Evolutionary conservation across 192 early-diverging fungal genomes (phyloP).

Genomic region (Gaertneriomyces sp.): DNA sequence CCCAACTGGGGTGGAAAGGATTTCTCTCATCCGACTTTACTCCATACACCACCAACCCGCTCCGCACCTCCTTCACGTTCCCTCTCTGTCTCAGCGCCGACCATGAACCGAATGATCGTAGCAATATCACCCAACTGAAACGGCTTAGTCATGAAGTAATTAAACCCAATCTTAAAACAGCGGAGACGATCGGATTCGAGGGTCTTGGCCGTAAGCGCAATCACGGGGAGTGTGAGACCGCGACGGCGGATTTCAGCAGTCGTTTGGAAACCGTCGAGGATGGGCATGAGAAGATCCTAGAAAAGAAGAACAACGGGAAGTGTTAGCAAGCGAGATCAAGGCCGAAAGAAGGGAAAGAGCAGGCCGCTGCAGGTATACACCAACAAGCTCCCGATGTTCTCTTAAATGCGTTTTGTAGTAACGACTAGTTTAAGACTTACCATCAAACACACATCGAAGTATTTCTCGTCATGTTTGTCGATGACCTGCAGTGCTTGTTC

Average conservation of each 20-base stretch:
- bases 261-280: slow-evolving; percentile 39
- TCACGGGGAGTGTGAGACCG: slow-evolving; percentile 30
- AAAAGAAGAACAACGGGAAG: slow-evolving; percentile 2
- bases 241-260: slow-evolving; percentile 26
- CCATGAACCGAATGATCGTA: slow-evolving; percentile 29
- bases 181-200: slow-evolving; percentile 31
- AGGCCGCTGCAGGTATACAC: too few species aligned
- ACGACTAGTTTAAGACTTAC: slow-evolving; percentile 15
- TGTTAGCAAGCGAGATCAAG: too few species aligned
- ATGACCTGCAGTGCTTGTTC: slow-evolving; percentile 27
- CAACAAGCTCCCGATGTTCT: too few species aligned
- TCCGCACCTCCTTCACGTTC: slow-evolving; percentile 7
- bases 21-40: too few species aligned
- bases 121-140: slow-evolving; percentile 31
- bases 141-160: slow-evolving; percentile 38
- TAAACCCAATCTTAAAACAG: slow-evolving; percentile 35
- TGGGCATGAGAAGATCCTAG: slow-evolving; percentile 37
- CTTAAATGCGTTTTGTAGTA: too few species aligned
- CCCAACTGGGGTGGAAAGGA: too few species aligned
- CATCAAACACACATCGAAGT: slow-evolving; percentile 32
- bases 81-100: slow-evolving; percentile 28
- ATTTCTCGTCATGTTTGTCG: slow-evolving; percentile 21
- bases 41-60: too few species aligned
- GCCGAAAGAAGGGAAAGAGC: too few species aligned
- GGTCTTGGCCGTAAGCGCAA: slow-evolving; percentile 38